phyloP scores from a whole-genome alignment of 1,284 basidiomycete genomes.

The Mycena citricolor region DNA sequence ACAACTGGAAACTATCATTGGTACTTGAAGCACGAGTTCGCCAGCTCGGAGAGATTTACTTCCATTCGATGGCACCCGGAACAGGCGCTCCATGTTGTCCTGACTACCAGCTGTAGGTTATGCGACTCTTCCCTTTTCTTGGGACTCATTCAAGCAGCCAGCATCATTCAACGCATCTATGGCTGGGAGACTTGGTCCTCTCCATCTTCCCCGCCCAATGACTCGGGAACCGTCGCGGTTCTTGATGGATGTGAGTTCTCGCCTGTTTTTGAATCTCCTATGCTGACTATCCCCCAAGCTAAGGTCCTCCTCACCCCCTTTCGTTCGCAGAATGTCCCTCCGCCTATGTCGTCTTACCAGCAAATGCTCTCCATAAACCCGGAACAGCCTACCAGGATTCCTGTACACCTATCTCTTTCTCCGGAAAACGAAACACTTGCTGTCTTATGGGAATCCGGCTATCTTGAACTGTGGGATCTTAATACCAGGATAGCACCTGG shows the following conservation, averaged over 20 bases:
- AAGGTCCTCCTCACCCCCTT: conserved; percentile 89
- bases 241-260: conserved; percentile 79
- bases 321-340: conserved; percentile 90
- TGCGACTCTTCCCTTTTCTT: neutral
- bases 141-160: conserved; percentile 35
- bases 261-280: neutral
- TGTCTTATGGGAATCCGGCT: conserved; percentile 66
- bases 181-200: conserved; percentile 79
- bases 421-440: conserved; percentile 59
- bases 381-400: conserved; percentile 38
- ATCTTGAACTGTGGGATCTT: conserved; percentile 69
- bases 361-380: conserved; percentile 40
- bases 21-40: conserved; percentile 90
- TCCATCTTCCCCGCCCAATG: conserved; percentile 59
- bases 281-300: conserved; percentile 39
- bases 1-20: conserved; percentile 95
- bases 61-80: conserved; percentile 89
- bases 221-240: conserved; percentile 87
- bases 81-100: conserved; percentile 61
- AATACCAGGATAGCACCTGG: conserved; percentile 63
- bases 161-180: conserved; percentile 65
- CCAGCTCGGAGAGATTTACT: conserved; percentile 55
- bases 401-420: conserved; percentile 71
- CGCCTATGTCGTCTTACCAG: conserved; percentile 86
- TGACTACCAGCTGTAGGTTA: conserved; percentile 70